Evolutionary conservation across 164 flowering plant genomes (phyloP), one percentile per base, ranked within the genome.

Genomic region (Brasenia schreberi): DNA sequence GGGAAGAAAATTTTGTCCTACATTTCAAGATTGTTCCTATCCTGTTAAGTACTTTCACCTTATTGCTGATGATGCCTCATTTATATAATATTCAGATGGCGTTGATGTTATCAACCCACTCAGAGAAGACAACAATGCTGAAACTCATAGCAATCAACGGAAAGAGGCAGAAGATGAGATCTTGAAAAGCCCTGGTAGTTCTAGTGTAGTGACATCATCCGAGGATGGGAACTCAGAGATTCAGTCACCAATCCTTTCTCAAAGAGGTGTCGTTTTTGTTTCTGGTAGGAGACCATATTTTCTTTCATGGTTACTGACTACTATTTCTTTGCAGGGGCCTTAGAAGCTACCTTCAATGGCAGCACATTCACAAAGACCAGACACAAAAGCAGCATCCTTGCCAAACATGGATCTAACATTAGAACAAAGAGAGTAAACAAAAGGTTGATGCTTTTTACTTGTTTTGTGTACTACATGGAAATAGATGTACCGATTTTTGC

Each of bases 81-180:
- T 17, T 58, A 9, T 5, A 3, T 10, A 2, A 7, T 27, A n/a
- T 56, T 19, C 17, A 17, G 42, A 23, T 66, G n/a, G 18, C 65
- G 79, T 82, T n/a, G 92, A 84, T 77, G 82, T 82, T 42, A 71
- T 76, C 64, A 80, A 84, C 74, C 72, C 80, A 0, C 68, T 77
- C 27, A 39, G 53, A 17, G 86, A 79, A 64, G 72, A 64, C 64
- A 79, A 18, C 59, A 65, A 43, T 53, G 61, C 71, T 42, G 64
- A 64, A 18, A 77, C 67, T 44, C 14, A 19, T 63, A 58, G 65
- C 43, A 73, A 68, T 49, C 68, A 11, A 3, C 19, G n/a, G 39
- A 66, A 80, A 61, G 68, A 64, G 42, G 68, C 73, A 33, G 64
- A 64, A 18, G n/a, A 42, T 6, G 53, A 49, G 6, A 77, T 72